Evolutionary conservation across 1,284 basidiomycete species (phyloP), one percentile per base, ranked within the genome.

Genomic region (Mycena citricolor): DNA sequence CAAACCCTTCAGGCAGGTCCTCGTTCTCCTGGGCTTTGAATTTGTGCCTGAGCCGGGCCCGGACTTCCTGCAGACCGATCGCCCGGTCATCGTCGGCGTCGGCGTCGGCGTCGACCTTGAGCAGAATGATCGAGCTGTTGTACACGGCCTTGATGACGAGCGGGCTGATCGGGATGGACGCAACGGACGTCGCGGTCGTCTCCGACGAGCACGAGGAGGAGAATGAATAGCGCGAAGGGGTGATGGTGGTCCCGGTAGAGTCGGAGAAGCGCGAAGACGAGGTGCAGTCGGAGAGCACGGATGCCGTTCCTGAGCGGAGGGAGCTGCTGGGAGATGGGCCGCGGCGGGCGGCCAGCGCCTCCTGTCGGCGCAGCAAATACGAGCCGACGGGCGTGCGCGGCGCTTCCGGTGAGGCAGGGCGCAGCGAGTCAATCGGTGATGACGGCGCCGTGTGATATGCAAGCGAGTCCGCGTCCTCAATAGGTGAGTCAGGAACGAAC

Each of bases 131-230:
- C 23, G 71, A 68, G 52, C 78, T 71, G 56, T 78, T 74, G 47
- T 76, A 74, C 32, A 75, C 73, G 10, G 77, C 84, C 63, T 88
- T 88, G 65, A 88, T 71, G 5, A 74, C 69, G 43, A 87, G 56
- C n/a, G 61, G 54, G 37, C 60, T 49, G 3, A 62, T 44, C 8
- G 58, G 37, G 14, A 59, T 44, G 11, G 58, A 54, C 4, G 57
- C 47, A 2, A 57, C 53, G 10, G 59, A 55, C 20, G 56, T 39
- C 3, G 54, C 39, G 20, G 43, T 50, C 6, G 49, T 49, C 7
- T 47, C 48, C 4, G 55, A 57, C n/a, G 57, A 60, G 5, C 42
- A 16, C n/a, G 46, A 32, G 57, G 56, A 39, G 57, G 57, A n/a
- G 57, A 65, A 56, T 54, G 61, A 54, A 63, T 60, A 17, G 57